These are phyloP conservation scores for Yamadazyma laniorum DNA, from an alignment of 805 yeast genomes.

Conservation along the genomic window DNA sequence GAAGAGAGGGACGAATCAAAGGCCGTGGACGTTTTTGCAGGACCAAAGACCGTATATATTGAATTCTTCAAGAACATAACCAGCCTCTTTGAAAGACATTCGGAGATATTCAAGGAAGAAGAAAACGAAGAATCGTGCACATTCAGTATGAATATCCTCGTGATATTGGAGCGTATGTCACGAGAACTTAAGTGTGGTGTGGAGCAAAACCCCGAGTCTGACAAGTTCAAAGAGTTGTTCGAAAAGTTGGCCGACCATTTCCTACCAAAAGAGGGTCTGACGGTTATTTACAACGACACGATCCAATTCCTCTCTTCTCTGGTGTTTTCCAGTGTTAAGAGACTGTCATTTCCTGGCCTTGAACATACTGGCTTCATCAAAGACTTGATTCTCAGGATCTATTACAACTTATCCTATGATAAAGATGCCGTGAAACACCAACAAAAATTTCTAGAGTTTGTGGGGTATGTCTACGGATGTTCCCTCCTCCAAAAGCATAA, in stretches of 20 bases:
- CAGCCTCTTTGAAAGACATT: not conserved
- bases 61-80: conserved; percentile 7
- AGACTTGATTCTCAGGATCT: conserved; percentile 16
- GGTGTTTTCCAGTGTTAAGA: conserved; percentile 4
- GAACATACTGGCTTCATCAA: conserved; percentile 12
- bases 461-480: conserved; percentile 20
- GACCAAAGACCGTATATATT: conserved; percentile 1
- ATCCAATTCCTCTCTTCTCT: conserved; percentile 12
- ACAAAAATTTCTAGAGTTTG: conserved; percentile 18
- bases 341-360: conserved; percentile 9
- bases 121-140: not conserved
- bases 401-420: conserved; percentile 17
- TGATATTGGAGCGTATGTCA: conserved; percentile 10
- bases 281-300: conserved; percentile 12
- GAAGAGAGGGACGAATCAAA: conserved; percentile 10
- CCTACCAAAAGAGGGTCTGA: conserved; percentile 10
- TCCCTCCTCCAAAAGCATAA: conserved; percentile 15
- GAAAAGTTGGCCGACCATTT: conserved; percentile 2
- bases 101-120: not conserved
- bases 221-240: conserved; percentile 3
- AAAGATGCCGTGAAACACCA: conserved; percentile 12
- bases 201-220: not conserved
- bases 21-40: conserved; percentile 7
- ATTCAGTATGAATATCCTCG: conserved; percentile 7
- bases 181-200: conserved; percentile 7